Evolutionary conservation across 169 alveolate genomes (phyloP), one percentile per base, ranked within the genome.

Genomic region (Eimeria nieschulzi): DNA sequence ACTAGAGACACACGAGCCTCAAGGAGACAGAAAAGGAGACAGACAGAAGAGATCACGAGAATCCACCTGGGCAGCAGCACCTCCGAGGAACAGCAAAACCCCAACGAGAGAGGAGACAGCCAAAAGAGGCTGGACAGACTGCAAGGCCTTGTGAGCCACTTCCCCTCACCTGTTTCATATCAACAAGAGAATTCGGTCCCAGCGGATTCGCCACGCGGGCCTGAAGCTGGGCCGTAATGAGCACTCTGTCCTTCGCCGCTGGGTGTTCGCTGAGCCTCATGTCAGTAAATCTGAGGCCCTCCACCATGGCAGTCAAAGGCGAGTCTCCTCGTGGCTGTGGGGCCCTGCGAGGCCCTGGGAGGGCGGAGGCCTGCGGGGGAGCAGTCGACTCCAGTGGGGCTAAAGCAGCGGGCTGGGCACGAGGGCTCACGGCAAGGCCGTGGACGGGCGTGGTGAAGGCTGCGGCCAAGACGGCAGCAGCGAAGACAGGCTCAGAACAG

Each of bases 361-460:
- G 9, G 75, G 75, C 2, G 26, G 75, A 15, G 75, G 9, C 13
- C 26, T 66, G 17, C 25, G 0, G 9, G 75, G 17, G 46, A 33
- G 46, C 46, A 33, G 46, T 33, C 46, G 46, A 1, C 46, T 3
- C 46, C 46, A 33, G 46, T 33, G 46, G 3, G 46, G 46, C 46
- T 3, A 33, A 33, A 33, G 46, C 46, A 33, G 46, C 46, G 46
- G 46, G 46, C 46, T 33, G 46, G 46, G 5, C 9, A 0, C 75
- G 75, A 33, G 75, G 75, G 46, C 33, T 25, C 75, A 71, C 80
- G 15, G 80, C 10, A 9, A 71, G 56, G n/a, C 80, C 80, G 7
- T 25, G 39, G 10, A 71, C 80, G 9, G 80, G 80, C 0, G 80
- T 71, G 1, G 10, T 71, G 80, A 71, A 71, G 10, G 53, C 80